phyloP scores from a whole-genome alignment of 2,329 filamentous ascomycete genomes.

The Boeremia lycopersici region DNA sequence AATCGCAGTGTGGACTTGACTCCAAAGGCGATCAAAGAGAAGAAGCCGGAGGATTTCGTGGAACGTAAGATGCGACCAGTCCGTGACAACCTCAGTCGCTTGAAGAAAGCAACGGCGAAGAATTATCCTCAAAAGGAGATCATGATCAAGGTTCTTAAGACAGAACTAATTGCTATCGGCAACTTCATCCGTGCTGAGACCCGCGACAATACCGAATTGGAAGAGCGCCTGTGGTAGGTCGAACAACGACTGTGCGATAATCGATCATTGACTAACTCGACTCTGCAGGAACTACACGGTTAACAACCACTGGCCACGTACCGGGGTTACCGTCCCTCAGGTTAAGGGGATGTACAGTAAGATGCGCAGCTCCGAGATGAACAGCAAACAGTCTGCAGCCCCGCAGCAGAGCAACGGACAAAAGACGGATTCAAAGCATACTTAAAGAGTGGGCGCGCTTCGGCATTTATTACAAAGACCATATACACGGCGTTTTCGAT shows the following conservation, averaged over 20 bases:
- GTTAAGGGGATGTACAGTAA: conserved; percentile 49
- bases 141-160: conserved; percentile 66
- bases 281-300: conserved; percentile 43
- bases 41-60: conserved; percentile 55
- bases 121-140: conserved; percentile 67
- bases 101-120: conserved; percentile 66
- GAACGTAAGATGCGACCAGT: conserved; percentile 64
- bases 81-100: conserved; percentile 63
- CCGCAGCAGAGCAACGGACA: conserved; percentile 33
- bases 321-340: conserved; percentile 35
- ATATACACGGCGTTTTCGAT: conserved; percentile 27
- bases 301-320: conserved; percentile 47
- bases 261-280: conserved; percentile 24
- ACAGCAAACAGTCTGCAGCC: conserved; percentile 30
- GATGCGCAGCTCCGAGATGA: conserved; percentile 42
- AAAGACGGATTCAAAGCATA: conserved; percentile 27
- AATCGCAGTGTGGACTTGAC: conserved; percentile 37
- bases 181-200: conserved; percentile 62
- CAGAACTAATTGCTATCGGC: conserved; percentile 66
- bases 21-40: conserved; percentile 33
- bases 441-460: conserved; percentile 10
- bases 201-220: conserved; percentile 52
- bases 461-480: conserved; percentile 6
- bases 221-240: conserved; percentile 60
- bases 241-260: not conserved